phyloP scores from a whole-genome alignment of 148 eudicot genomes.

The Salicornia ramosissima region DNA sequence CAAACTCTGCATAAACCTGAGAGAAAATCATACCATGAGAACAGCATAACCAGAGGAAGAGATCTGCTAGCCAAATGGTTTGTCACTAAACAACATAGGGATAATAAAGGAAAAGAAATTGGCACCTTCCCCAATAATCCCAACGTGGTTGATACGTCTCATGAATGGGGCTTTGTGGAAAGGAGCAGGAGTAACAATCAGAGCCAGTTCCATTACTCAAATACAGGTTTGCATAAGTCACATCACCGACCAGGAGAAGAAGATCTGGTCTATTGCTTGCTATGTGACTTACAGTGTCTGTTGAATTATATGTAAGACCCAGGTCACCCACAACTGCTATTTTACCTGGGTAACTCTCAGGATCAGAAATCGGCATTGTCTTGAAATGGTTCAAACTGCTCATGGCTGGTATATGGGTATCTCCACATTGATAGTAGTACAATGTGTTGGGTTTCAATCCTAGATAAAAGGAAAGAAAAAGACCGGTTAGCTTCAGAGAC shows the following conservation, averaged over 20 bases:
- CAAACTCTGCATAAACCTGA: constrained; percentile 82
- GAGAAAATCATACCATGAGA: constrained; percentile 9
- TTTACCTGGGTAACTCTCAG: constrained; percentile 54
- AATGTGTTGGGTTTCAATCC: constrained; percentile 59
- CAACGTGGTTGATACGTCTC: constrained; percentile 98
- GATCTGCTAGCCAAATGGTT: not conserved
- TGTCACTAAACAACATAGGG: not conserved
- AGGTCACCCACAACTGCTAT: constrained; percentile 85
- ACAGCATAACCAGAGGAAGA: not conserved
- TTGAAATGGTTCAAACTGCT: constrained; percentile 54
- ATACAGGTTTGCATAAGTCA: constrained; percentile 81
- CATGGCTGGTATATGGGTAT: constrained; percentile 64
- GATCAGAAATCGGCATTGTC: constrained; percentile 79
- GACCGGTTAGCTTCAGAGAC: not conserved
- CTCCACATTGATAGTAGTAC: constrained; percentile 88
- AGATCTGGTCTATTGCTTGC: constrained; percentile 72
- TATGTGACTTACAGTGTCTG: constrained; percentile 70
- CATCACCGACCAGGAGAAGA: constrained; percentile 78
- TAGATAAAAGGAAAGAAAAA: constrained; percentile 21
- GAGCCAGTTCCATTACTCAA: constrained; percentile 90
- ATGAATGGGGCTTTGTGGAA: constrained; percentile 81
- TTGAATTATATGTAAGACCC: constrained; percentile 84
- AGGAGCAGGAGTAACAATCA: constrained; percentile 86
- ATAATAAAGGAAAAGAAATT: not conserved
- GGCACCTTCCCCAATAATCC: constrained; percentile 98